Base-by-base conservation (phyloP, 352 stramenopile species). In the Phytophthora tentaculata region DNA sequence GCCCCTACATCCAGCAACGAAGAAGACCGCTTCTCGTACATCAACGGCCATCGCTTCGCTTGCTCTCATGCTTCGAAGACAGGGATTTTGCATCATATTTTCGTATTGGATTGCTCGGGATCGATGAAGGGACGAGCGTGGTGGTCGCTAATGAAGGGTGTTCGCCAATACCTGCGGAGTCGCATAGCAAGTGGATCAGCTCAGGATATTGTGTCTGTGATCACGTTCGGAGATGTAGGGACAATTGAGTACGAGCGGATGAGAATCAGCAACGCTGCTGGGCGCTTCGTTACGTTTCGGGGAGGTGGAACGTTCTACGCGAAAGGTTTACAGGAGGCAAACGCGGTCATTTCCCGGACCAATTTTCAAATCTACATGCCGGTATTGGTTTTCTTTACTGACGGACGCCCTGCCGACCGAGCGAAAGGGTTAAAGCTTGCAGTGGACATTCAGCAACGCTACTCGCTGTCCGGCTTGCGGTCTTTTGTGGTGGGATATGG, bases 341-440 rank as follows among this genome's bases (percentile, higher is more conserved):
- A 52, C 29, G 73, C 75, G 20, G 64, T 87, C 28, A 47, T 87
- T 1, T 87, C 79, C 0, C 79, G 79, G 9, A 74, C 67, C 6
- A 45, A 80, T 9, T 52, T 64, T 23, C 64, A n/a, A 0, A 32
- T 26, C 16, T 81, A 76, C 45, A 70, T 58, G 20, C 79, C 79
- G 1, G 71, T 80, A 23, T 29, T 87, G 45, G 66, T 84, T 29
- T 87, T 87, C 57, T 87, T 84, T 43, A 81, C 76, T 0, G 73
- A 87, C 57, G 76, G 76, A 10, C 69, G 69, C 14, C 78, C 78
- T 19, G 64, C 75, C 9, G 73, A 81, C 32, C 16, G 17, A 8
- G 74, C 76, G 41, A 70, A 81, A 60, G 76, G 74, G 23, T 29
- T 47, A 12, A 43, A 56, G 13, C 43, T 81, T 29, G 78, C 76